These are phyloP conservation scores for Exophiala spinifera DNA, from an alignment of 2,329 filamentous ascomycete species.

Conservation along the genomic window DNA sequence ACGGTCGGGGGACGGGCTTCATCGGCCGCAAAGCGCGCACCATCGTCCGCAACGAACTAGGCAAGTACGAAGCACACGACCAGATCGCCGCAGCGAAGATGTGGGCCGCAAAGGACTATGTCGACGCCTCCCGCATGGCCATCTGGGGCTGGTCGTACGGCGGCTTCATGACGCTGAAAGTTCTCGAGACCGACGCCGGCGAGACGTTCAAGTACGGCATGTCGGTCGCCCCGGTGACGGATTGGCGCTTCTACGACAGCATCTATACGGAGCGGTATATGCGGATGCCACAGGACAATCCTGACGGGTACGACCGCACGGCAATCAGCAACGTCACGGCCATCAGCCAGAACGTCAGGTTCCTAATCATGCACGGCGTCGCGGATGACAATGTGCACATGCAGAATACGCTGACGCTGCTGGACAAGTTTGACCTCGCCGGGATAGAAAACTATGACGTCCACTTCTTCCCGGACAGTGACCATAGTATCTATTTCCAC, in stretches of 20 bases:
- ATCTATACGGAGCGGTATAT: slow-evolving; percentile 97
- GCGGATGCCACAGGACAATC: slow-evolving; percentile 85
- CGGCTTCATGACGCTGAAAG: slow-evolving; percentile 92
- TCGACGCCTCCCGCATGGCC: slow-evolving; percentile 76
- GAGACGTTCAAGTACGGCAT: slow-evolving; percentile 93
- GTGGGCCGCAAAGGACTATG: slow-evolving; percentile 77
- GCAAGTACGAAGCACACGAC: slow-evolving; percentile 79
- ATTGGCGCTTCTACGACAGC: slow-evolving; percentile 93
- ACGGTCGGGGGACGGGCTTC: slow-evolving; percentile 88
- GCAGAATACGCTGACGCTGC: slow-evolving; percentile 83
- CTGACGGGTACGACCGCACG: slow-evolving; percentile 69
- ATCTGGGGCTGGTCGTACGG: slow-evolving; percentile 99
- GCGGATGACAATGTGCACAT: slow-evolving; percentile 97
- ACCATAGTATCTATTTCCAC: slow-evolving; percentile 93
- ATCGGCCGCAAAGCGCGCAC: slow-evolving; percentile 81
- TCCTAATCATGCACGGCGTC: slow-evolving; percentile 94
- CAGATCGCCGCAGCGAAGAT: slow-evolving; percentile 87
- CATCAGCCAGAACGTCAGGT: slow-evolving; percentile 73
- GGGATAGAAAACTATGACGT: slow-evolving; percentile 92
- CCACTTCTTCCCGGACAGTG: slow-evolving; percentile 92
- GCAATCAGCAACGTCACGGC: slow-evolving; percentile 72
- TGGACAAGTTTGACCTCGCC: slow-evolving; percentile 80
- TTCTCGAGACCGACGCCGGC: slow-evolving; percentile 85
- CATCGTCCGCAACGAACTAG: slow-evolving; percentile 77
- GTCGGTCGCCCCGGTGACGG: slow-evolving; percentile 96